Conservation (phyloP, 2,329 filamentous ascomycete genomes). For the Sphaerulina musiva region DNA sequence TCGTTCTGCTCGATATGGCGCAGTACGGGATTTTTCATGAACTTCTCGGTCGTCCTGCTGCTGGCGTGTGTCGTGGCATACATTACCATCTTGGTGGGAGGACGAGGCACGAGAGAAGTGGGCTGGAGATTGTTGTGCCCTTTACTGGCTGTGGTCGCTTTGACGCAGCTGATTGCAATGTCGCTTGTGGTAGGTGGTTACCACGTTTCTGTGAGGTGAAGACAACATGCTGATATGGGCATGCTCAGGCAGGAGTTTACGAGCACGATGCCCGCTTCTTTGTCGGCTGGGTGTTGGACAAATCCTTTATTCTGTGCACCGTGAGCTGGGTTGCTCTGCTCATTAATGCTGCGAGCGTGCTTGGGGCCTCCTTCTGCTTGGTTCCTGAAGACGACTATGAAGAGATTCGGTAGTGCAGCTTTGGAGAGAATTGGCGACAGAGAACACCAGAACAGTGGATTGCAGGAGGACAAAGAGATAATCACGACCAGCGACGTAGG, state of each 20-base stretch:
- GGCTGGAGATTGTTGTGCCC: slow-evolving; percentile 73
- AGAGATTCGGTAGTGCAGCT: slow-evolving; percentile 44
- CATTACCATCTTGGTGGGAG: slow-evolving; percentile 67
- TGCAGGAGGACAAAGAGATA: neutral
- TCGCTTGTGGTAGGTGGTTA: slow-evolving; percentile 64
- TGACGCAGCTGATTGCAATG: slow-evolving; percentile 70
- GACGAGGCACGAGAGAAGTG: slow-evolving; percentile 68
- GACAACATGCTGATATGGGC: slow-evolving; percentile 4
- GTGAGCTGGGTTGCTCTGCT: slow-evolving; percentile 53
- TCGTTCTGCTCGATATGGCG: slow-evolving; percentile 92
- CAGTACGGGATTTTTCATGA: slow-evolving; percentile 79
- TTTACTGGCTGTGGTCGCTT: slow-evolving; percentile 58
- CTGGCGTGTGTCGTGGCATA: slow-evolving; percentile 76
- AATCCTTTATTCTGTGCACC: slow-evolving; percentile 66
- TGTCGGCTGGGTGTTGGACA: slow-evolving; percentile 73
- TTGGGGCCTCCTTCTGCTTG: slow-evolving; percentile 61
- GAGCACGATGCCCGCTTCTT: slow-evolving; percentile 79
- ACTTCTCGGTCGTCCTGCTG: slow-evolving; percentile 74
- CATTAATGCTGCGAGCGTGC: slow-evolving; percentile 52
- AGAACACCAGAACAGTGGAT: neutral
- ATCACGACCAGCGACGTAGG: neutral
- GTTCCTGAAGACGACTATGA: slow-evolving; percentile 83
- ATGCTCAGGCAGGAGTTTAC: slow-evolving; percentile 66
- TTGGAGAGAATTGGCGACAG: neutral
- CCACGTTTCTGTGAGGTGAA: neutral